Percentiles rank a stretch among this genome's conserved stretches.
These are phyloP conservation scores for Leishmania martiniquensis DNA, from an alignment of 208 protist species.

Conservation along the genomic window DNA sequence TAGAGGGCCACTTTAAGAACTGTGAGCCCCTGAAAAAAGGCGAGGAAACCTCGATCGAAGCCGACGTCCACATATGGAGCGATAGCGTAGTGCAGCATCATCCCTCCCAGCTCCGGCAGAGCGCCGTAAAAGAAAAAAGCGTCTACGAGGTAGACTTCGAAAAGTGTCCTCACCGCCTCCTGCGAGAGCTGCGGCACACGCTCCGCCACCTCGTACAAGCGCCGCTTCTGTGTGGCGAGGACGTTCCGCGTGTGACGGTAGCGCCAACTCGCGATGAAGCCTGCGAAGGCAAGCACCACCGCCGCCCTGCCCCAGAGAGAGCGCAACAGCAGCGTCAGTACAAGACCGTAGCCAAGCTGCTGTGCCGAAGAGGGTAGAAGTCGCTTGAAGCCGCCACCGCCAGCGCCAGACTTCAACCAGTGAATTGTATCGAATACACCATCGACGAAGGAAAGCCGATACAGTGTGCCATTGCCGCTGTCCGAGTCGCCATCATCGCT, in stretches of 20 bases:
- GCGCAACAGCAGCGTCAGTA: constrained; percentile 32
- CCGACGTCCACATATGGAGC: constrained; percentile 59
- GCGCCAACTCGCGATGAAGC: constrained; percentile 34
- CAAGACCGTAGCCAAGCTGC: constrained; percentile 20
- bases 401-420: constrained; percentile 8
- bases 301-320: constrained; percentile 24
- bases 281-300: constrained; percentile 12
- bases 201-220: constrained; percentile 58
- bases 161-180: constrained; percentile 46
- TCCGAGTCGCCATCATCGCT: neutral
- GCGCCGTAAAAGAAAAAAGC: constrained; percentile 55
- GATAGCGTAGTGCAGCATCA: constrained; percentile 60
- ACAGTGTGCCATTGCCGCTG: neutral
- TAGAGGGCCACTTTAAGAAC: constrained; percentile 55
- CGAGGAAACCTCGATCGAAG: constrained; percentile 28
- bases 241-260: constrained; percentile 33
- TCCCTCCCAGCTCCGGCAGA: constrained; percentile 50
- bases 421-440: constrained; percentile 27
- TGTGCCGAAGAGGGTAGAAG: neutral
- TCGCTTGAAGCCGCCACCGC: constrained; percentile 6
- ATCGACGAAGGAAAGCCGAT: constrained; percentile 28
- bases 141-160: constrained; percentile 55
- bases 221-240: constrained; percentile 34
- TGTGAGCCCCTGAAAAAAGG: constrained; percentile 39
- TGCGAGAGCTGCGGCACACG: constrained; percentile 38